Evolutionary conservation across 1,284 basidiomycete genomes (phyloP).

Genomic region (Malassezia pachydermatis): DNA sequence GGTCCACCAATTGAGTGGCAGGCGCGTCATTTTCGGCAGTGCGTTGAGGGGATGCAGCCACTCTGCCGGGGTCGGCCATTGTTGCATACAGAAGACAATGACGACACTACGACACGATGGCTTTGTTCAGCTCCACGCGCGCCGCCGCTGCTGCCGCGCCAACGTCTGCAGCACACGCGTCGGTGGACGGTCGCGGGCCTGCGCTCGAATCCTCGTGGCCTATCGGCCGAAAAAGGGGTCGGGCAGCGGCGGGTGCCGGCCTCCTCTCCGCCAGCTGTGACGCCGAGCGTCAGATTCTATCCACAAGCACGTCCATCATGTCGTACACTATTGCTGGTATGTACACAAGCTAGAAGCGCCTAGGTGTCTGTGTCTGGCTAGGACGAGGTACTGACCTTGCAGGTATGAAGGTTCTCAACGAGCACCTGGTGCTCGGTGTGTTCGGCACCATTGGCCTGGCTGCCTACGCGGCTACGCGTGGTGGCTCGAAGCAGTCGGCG

Average conservation of each 20-base stretch:
- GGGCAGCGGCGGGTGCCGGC: constrained; percentile 1
- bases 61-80: too few species aligned
- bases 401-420: constrained; percentile 41
- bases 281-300: neutral
- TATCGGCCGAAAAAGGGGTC: constrained; percentile 2
- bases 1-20: too few species aligned
- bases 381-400: neutral
- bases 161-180: too few species aligned
- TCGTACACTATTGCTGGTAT: constrained; percentile 44
- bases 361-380: neutral
- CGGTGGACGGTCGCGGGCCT: too few species aligned
- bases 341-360: constrained; percentile 7
- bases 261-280: neutral
- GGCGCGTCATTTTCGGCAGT: too few species aligned
- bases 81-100: too few species aligned
- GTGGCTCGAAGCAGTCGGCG: constrained; percentile 20
- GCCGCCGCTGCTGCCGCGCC: too few species aligned
- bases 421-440: constrained; percentile 39
- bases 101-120: too few species aligned
- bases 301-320: constrained; percentile 19
- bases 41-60: too few species aligned
- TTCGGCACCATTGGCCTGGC: constrained; percentile 30
- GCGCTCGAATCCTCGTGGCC: neutral
- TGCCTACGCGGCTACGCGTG: constrained; percentile 18
- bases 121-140: too few species aligned